Percentiles rank a stretch among this genome's conserved stretches.
Evolutionary conservation across 257 asterid species (phyloP).

Genomic region (Ilex aquifolium): DNA sequence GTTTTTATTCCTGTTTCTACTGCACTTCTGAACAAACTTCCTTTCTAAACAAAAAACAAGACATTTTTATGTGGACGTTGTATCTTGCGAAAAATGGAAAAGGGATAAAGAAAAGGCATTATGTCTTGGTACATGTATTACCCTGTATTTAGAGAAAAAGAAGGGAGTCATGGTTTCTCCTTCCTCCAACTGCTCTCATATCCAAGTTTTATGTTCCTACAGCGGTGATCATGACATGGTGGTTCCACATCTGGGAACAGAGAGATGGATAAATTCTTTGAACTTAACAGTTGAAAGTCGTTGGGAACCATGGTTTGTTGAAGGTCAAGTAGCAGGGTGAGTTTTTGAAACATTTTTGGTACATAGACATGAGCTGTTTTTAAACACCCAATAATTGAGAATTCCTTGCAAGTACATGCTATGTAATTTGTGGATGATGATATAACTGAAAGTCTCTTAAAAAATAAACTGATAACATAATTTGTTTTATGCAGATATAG

Average conservation of each 20-base stretch:
- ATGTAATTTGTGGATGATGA: too few relatives aligned
- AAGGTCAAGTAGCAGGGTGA: constrained; percentile 23
- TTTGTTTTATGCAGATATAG: too few relatives aligned
- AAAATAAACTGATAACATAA: neutral
- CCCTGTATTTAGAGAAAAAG: too few relatives aligned
- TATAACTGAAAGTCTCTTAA: too few relatives aligned
- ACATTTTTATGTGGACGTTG: neutral
- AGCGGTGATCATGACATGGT: constrained; percentile 32
- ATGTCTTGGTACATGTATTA: constrained; percentile 4
- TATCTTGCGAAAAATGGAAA: too few relatives aligned
- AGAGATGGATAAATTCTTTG: constrained; percentile 24
- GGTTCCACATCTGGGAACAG: constrained; percentile 21
- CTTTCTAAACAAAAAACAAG: too few relatives aligned
- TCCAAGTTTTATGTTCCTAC: neutral
- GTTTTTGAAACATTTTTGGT: neutral
- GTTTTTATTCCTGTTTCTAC: too few relatives aligned
- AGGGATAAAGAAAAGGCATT: too few relatives aligned
- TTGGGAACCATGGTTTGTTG: constrained; percentile 24
- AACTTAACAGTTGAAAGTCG: constrained; percentile 13
- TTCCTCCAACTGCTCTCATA: neutral
- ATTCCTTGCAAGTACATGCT: too few relatives aligned
- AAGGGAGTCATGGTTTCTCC: neutral
- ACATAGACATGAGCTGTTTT: too few relatives aligned
- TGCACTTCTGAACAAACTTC: too few relatives aligned
- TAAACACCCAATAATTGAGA: too few relatives aligned